A percentile compares a stretch with the other conserved stretches of the same genome.
phyloP scores from a whole-genome alignment of 176 grass and related monocot genomes.

The Lolium rigidum region DNA sequence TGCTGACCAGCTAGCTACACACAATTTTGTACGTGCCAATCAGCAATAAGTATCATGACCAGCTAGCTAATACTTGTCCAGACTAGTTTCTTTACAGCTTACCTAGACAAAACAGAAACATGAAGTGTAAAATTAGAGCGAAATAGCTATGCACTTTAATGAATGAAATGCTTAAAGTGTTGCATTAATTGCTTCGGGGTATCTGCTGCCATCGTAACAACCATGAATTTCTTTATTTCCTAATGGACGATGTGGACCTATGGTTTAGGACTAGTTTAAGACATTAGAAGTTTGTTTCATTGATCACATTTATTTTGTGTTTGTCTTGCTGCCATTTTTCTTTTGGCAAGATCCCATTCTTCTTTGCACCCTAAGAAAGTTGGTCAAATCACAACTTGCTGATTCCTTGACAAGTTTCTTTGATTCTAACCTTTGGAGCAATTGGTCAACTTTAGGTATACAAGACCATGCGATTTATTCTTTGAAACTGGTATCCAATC shows the following conservation, averaged over 20 bases:
- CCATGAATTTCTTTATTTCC: constrained; percentile 4
- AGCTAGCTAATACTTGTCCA: neutral
- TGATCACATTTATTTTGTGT: constrained; percentile 2
- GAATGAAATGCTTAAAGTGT: constrained; percentile 24
- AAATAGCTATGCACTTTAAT: constrained; percentile 1
- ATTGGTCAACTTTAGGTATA: neutral
- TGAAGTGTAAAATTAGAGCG: neutral
- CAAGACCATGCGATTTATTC: neutral
- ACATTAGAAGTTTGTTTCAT: neutral
- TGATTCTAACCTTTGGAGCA: neutral
- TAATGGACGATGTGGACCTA: neutral
- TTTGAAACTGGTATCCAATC: constrained; percentile 3
- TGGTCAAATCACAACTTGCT: neutral
- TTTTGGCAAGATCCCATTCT: neutral
- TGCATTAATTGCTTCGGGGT: neutral
- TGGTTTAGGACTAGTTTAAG: constrained; percentile 10
- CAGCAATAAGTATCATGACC: neutral
- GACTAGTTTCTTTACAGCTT: neutral
- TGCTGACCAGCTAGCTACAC: neutral
- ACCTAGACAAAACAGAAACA: neutral
- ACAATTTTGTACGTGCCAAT: too few species aligned
- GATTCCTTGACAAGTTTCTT: neutral
- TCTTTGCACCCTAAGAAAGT: constrained; percentile 10
- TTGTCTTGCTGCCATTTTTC: neutral
- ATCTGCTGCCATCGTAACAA: neutral